A percentile compares a stretch with the other conserved stretches of the same genome.
phyloP scores from a whole-genome alignment of 306 rosid genomes.

The Cicer cuneatum region DNA sequence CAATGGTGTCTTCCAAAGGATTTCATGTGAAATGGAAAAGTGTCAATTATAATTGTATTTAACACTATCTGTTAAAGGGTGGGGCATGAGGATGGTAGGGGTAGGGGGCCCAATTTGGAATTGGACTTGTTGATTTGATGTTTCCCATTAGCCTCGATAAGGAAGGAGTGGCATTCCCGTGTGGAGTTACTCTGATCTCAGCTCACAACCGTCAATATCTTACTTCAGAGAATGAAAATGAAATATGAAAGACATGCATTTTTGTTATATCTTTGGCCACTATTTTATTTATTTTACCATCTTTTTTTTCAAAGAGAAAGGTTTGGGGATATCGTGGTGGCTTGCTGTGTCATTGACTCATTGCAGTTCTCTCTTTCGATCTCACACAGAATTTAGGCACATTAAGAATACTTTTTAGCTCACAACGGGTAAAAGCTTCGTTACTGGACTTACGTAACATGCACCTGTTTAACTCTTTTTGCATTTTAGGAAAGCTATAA shows the following conservation, averaged over 20 bases:
- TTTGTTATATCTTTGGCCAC: neutral
- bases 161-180: conserved; percentile 37
- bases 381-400: conserved; percentile 1
- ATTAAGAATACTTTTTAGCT: neutral
- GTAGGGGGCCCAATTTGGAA: conserved; percentile 46
- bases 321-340: conserved; percentile 34
- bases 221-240: conserved; percentile 23
- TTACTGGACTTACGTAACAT: neutral
- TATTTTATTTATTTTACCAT: neutral
- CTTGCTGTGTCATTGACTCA: conserved; percentile 3
- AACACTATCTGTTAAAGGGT: conserved; percentile 53
- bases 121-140: conserved; percentile 57
- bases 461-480: neutral
- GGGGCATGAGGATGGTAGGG: conserved; percentile 47
- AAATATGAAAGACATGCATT: conserved; percentile 36
- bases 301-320: conserved; percentile 37
- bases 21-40: conserved; percentile 44
- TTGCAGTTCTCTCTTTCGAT: neutral
- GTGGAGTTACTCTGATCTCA: conserved; percentile 16
- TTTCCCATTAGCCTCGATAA: conserved; percentile 45
- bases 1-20: conserved; percentile 9
- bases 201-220: conserved; percentile 7
- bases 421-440: conserved; percentile 17
- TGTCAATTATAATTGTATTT: conserved; percentile 51
- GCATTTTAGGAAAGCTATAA: neutral